Conservation (phyloP, 2,329 filamentous ascomycete species). For the Zymoseptoria passerinii region DNA sequence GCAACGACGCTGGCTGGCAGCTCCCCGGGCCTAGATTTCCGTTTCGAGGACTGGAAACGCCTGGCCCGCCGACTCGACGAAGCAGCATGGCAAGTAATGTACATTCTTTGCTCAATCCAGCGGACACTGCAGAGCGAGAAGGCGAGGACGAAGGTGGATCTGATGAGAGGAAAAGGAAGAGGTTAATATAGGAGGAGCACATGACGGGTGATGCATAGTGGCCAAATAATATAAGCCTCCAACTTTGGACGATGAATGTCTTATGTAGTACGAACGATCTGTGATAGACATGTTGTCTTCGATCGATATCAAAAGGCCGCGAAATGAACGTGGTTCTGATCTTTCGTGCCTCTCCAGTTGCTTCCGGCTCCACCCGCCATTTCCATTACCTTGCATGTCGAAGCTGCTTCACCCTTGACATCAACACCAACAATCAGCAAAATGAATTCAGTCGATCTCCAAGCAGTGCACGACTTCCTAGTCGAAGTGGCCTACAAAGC, state of each 20-base stretch:
- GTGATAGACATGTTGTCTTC: neutral
- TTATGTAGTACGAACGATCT: neutral
- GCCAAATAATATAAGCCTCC: neutral
- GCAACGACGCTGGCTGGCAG: constrained; percentile 49
- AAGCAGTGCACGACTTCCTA: constrained; percentile 44
- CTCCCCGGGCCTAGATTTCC: constrained; percentile 44
- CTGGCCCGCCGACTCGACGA: constrained; percentile 55
- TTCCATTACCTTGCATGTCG: constrained; percentile 86
- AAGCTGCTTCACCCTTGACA: constrained; percentile 92
- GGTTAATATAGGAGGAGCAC: constrained; percentile 27
- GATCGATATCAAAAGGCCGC: neutral
- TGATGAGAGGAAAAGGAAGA: constrained; percentile 56
- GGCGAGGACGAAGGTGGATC: constrained; percentile 53
- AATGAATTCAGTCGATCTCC: constrained; percentile 30
- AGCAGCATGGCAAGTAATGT: constrained; percentile 66
- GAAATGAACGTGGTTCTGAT: neutral
- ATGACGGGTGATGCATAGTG: neutral
- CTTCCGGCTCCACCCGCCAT: constrained; percentile 47
- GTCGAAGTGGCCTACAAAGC: constrained; percentile 38
- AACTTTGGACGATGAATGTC: constrained; percentile 1
- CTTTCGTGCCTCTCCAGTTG: neutral
- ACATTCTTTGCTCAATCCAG: constrained; percentile 58
- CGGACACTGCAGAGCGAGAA: constrained; percentile 57
- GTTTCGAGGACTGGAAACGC: constrained; percentile 42
- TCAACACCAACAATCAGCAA: constrained; percentile 39